Evolutionary conservation across 495 filamentous ascomycete genomes (phyloP).

Genomic region (Thermothielavioides terrestris): DNA sequence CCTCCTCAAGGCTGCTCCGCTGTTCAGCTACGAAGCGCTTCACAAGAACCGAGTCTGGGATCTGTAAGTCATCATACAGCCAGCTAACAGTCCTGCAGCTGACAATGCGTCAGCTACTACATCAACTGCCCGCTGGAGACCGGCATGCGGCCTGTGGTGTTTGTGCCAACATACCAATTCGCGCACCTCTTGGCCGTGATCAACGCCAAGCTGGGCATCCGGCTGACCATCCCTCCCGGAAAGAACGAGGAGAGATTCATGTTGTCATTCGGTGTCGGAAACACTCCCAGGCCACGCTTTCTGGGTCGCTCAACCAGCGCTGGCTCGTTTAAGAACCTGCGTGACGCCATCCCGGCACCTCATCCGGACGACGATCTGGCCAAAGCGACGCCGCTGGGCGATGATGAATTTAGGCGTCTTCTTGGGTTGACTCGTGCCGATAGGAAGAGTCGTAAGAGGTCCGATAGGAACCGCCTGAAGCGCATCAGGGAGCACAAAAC

Average conservation of each 20-base stretch:
- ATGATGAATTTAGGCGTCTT: constrained; percentile 5
- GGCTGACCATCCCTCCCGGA: constrained; percentile 44
- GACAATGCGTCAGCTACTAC: constrained; percentile 50
- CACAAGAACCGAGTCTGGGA: constrained; percentile 52
- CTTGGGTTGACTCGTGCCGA: constrained; percentile 17
- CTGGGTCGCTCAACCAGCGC: constrained; percentile 46
- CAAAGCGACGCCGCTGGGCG: constrained; percentile 8
- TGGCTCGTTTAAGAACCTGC: constrained; percentile 27
- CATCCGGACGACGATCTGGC: constrained; percentile 14
- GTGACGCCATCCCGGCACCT: constrained; percentile 16
- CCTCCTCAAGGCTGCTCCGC: constrained; percentile 42
- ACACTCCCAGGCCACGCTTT: constrained; percentile 53
- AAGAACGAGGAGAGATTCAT: constrained; percentile 41
- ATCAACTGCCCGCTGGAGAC: constrained; percentile 43
- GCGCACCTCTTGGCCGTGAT: constrained; percentile 49
- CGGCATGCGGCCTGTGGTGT: constrained; percentile 44
- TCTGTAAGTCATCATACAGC: constrained; percentile 47
- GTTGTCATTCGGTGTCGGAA: constrained; percentile 46
- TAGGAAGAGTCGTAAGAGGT: constrained; percentile 15
- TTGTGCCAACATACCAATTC: constrained; percentile 58
- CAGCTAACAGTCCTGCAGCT: too few species aligned
- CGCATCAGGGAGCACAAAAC: constrained; percentile 37
- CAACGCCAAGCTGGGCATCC: constrained; percentile 41
- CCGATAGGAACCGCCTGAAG: constrained; percentile 38
- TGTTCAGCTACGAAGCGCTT: constrained; percentile 51